Evolutionary conservation across 805 yeast genomes (phyloP), one percentile per base, ranked within the genome.

Genomic region (Kodamaea neixiangensis): DNA sequence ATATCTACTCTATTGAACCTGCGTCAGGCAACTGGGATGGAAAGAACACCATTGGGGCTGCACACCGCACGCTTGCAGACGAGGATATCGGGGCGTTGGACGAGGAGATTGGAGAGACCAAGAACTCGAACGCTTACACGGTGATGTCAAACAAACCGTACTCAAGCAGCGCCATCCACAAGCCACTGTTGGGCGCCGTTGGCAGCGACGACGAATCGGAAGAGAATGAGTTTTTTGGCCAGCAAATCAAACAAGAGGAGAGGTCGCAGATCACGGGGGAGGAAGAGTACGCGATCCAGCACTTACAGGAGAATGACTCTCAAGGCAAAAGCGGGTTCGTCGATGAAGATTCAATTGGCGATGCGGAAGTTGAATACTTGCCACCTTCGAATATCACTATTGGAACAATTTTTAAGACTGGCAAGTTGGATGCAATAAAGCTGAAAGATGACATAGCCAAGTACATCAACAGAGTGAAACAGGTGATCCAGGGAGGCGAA

Each of bases 21-120:
- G 51, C 51, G 1, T 37, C 48, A 5, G 51, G 48, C 7, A 29
- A 18, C 33, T 48, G 51, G 51, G 41, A 10, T 4, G 46, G 37
- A 17, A 47, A 47, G 38, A 21, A 21, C 38, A 25, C 34, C 21
- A 13, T n/a, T 10, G 31, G 31, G 7, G 20, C 6, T 2, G 11
- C 18, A 7, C 22, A 39, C 20, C 46, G 14, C 17, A 41, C 29
- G 20, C 39, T 29, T 22, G 41, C 33, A 4, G 57, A 44, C 47
- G 59, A 54, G 13, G 45, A 42, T 13, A 39, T 21, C 18, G 47
- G 54, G 11, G 69, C 76, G 1, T 60, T 72, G 53, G 72, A 72
- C 53, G 74, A 68, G 53, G 73, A 68, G 48, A 66, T 66, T 34
- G 71, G 72, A 7, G 67, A 65, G 44, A 50, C 59, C n/a, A 68